A percentile compares a stretch with the other conserved stretches of the same genome.
Evolutionary conservation across 192 early-diverging fungal genomes (phyloP).

Genomic region (Umbelopsis isabellina): DNA sequence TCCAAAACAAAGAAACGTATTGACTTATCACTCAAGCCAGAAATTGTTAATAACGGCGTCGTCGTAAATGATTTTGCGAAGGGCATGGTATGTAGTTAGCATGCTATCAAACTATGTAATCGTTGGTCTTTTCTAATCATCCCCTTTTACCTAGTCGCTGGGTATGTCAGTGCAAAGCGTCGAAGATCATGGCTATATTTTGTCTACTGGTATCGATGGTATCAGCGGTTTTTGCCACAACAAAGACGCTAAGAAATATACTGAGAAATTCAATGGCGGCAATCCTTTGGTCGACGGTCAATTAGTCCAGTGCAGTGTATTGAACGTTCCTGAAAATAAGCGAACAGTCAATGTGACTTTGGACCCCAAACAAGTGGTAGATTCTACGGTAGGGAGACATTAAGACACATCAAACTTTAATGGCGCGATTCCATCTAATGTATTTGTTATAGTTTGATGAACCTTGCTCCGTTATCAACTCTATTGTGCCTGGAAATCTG

Average conservation of each 20-base stretch:
- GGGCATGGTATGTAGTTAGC: constrained; percentile 59
- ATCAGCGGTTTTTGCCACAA: constrained; percentile 77
- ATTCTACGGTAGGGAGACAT: constrained; percentile 40
- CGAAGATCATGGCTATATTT: constrained; percentile 93
- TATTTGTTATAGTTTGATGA: constrained; percentile 4
- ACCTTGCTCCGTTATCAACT: constrained; percentile 69
- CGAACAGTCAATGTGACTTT: constrained; percentile 70
- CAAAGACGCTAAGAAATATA: constrained; percentile 65
- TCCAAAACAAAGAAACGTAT: constrained; percentile 62
- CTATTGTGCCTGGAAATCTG: constrained; percentile 79
- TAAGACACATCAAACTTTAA: too few relatives aligned
- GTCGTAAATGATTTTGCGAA: constrained; percentile 63
- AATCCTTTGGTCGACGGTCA: constrained; percentile 74
- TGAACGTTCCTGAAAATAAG: constrained; percentile 60
- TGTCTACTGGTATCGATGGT: constrained; percentile 72
- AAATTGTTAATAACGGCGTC: constrained; percentile 75
- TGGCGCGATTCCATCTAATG: neutral
- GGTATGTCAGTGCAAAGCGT: constrained; percentile 75
- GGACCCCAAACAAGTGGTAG: constrained; percentile 60
- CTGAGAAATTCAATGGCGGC: constrained; percentile 61
- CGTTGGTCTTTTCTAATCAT: constrained; percentile 2
- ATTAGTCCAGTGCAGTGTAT: constrained; percentile 67
- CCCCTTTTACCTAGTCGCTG: constrained; percentile 48
- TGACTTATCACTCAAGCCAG: constrained; percentile 78
- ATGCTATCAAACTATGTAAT: neutral